phyloP scores from a whole-genome alignment of 306 rosid species.

The Inga oerstediana region DNA sequence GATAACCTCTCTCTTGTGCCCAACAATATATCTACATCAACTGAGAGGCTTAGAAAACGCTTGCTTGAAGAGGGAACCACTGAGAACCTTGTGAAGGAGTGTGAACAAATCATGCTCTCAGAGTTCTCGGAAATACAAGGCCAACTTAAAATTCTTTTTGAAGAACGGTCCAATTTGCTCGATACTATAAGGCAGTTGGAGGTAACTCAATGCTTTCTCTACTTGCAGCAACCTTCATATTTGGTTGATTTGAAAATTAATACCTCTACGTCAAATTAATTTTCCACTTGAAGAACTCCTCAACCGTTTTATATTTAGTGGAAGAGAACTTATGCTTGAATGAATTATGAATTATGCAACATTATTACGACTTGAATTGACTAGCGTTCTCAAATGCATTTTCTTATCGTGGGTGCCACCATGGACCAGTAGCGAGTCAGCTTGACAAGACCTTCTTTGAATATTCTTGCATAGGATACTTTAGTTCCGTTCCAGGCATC shows the following conservation, averaged over 20 bases:
- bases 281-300: not conserved
- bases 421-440: not conserved
- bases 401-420: not conserved
- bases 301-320: not conserved
- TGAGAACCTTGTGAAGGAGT: constrained; percentile 70
- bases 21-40: constrained; percentile 67
- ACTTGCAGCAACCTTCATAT: not conserved
- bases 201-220: constrained; percentile 56
- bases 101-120: constrained; percentile 87
- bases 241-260: constrained; percentile 14
- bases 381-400: not conserved
- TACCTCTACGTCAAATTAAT: not conserved
- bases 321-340: not conserved
- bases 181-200: constrained; percentile 86
- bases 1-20: constrained; percentile 59
- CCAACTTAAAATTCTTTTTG: constrained; percentile 63
- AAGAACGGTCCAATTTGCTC: constrained; percentile 76
- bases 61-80: constrained; percentile 74
- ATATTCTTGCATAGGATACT: constrained; percentile 10
- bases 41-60: constrained; percentile 73
- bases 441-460: constrained; percentile 26
- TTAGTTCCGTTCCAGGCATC: constrained; percentile 12
- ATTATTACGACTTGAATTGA: constrained; percentile 10
- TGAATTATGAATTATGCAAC: constrained; percentile 9
- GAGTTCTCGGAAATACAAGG: constrained; percentile 80